Evolutionary conservation across 2,329 filamentous ascomycete genomes (phyloP), one percentile per base, ranked within the genome.

Genomic region (Coccinonectria pachysandricola): DNA sequence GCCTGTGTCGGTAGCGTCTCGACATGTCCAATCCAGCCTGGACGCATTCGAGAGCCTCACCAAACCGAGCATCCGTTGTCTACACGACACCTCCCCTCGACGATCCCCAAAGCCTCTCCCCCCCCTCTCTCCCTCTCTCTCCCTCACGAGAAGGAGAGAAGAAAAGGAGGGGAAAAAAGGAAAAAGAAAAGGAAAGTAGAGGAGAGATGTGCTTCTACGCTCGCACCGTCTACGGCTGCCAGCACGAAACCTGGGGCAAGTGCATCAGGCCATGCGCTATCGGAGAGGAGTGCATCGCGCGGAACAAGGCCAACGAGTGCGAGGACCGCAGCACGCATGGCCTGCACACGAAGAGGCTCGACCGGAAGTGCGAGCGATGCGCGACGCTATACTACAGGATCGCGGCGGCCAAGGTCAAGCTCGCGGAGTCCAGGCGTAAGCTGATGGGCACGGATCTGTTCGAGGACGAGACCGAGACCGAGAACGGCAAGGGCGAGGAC

Each of bases 161-260:
- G n/a, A n/a, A n/a, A n/a, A n/a, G n/a, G n/a, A n/a, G n/a, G n/a
- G n/a, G n/a, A n/a, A n/a, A n/a, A n/a, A n/a, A n/a, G n/a, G 24
- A 3, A 11, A 12, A 7, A 26, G 9, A 10, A 15, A 14, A 15
- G 6, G 15, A 12, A 15, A 15, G 9, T 11, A n/a, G 3, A 21
- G 18, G 23, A 15, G 23, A 7, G n/a, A 53, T 55, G 52, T 52
- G 51, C 26, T 34, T 26, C 8, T 49, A 50, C 37, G 19, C 33
- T 6, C 40, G 39, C 16, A 36, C 35, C 16, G 15, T 47, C 17
- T 53, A 46, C 26, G 15, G 15, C 15, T 52, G 49, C 40, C 12
- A 22, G 5, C 48, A 53, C 32, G 25, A 38, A 15, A 16, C 28
- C 15, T 49, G 44, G 50, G 45, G 49, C 16, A 32, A 34, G 9